Evolutionary conservation across 345 rosid species (phyloP), one percentile per base, ranked within the genome.

Genomic region (Salix viminalis): DNA sequence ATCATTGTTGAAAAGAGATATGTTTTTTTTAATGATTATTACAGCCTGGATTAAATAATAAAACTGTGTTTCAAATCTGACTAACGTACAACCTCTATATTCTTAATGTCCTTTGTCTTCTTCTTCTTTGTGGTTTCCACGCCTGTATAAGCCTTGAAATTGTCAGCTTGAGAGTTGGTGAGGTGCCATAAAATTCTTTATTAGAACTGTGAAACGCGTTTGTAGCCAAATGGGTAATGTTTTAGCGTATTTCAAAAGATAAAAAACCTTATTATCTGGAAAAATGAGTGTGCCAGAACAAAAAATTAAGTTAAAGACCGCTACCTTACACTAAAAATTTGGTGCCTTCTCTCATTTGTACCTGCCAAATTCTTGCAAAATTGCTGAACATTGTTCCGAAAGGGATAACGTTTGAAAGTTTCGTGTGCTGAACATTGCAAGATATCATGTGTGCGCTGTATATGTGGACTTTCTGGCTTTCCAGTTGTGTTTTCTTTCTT

Each of bases 11-110:
- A 72, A 2, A 37, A 34, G 4, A 7, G 26, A 37, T 58, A 56
- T 37, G 18, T 32, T 54, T 70, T 62, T 8, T 36, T 8, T 41
- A 67, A 65, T 72, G 28, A 28, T 39, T 10, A 75, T 26, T 32
- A 78, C 83, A 80, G 79, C 37, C 86, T 85, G 88, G 64, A 73
- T 75, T 71, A 58, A 61, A 30, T 4, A 52, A 50, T 73, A 60
- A 58, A 69, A 56, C 64, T 64, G 46, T 19, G 21, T 70, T 56
- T 15, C 65, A 70, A 46, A 50, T 67, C 24, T 72, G 37, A 50
- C 77, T 65, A 2, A 37, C 66, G n/a, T 54, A 37, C 48, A 15
- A 8, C 11, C 9, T 10, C 62, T 2, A 7, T 18, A 6, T 26
- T 54, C 0, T 60, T 37, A 11, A 6, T 4, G 9, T 28, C 10